phyloP scores from a whole-genome alignment of 2,329 filamentous ascomycete species.

The Penicillium crustosum region DNA sequence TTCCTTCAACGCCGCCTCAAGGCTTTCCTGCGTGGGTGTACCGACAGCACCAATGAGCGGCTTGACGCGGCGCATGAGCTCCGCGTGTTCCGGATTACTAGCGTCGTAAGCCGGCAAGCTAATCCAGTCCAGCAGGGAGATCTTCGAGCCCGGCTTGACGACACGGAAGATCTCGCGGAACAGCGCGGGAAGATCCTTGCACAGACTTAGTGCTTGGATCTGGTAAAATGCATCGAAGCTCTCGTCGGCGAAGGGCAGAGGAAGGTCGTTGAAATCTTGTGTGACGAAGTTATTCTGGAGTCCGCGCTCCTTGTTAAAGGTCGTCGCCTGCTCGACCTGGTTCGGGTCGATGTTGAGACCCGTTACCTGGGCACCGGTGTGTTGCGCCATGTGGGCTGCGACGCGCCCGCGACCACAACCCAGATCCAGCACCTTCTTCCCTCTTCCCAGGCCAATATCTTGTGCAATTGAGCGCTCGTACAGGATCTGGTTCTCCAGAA shows the following conservation, averaged over 20 bases:
- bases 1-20: slow-evolving; percentile 48
- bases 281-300: slow-evolving; percentile 51
- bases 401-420: slow-evolving; percentile 56
- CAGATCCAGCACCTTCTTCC: slow-evolving; percentile 53
- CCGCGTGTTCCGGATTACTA: slow-evolving; percentile 48
- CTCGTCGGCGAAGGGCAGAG: slow-evolving; percentile 52
- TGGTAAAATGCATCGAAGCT: slow-evolving; percentile 57
- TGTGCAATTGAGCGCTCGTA: slow-evolving; percentile 54
- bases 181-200: slow-evolving; percentile 49
- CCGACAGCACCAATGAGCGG: slow-evolving; percentile 57
- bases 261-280: slow-evolving; percentile 54
- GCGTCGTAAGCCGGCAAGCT: slow-evolving; percentile 53
- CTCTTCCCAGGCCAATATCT: slow-evolving; percentile 48
- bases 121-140: slow-evolving; percentile 56
- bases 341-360: slow-evolving; percentile 58
- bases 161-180: slow-evolving; percentile 53
- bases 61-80: slow-evolving; percentile 57
- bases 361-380: slow-evolving; percentile 50
- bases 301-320: slow-evolving; percentile 47
- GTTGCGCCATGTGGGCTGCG: slow-evolving; percentile 54
- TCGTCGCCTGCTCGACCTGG: slow-evolving; percentile 50
- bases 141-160: slow-evolving; percentile 52
- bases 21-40: slow-evolving; percentile 51
- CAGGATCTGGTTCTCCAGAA: slow-evolving; percentile 54
- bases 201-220: slow-evolving; percentile 59